Evolutionary conservation across 495 filamentous ascomycete genomes (phyloP).

Genomic region (Cercophora samala): DNA sequence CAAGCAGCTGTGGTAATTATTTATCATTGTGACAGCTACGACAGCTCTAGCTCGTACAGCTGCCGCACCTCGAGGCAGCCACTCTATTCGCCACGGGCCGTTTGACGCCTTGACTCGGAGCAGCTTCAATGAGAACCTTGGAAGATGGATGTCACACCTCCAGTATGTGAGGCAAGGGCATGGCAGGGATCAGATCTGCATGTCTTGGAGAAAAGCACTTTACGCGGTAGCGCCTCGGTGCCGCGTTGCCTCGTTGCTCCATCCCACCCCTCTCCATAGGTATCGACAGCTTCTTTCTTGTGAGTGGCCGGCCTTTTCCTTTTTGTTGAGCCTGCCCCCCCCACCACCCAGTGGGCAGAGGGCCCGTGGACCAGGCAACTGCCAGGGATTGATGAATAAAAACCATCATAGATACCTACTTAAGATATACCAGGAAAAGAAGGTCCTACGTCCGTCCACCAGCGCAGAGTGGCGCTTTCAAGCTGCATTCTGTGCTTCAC

Average conservation of each 20-base stretch:
- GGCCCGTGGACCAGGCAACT: constrained; percentile 25
- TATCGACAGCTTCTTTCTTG: constrained; percentile 19
- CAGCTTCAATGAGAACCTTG: neutral
- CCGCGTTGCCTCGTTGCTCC: constrained; percentile 23
- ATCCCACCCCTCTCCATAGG: constrained; percentile 17
- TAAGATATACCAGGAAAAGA: constrained; percentile 1
- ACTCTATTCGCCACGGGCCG: neutral
- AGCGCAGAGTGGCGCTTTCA: constrained; percentile 12
- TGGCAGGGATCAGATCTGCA: constrained; percentile 28
- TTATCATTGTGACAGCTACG: constrained; percentile 8
- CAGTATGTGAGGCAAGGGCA: constrained; percentile 14
- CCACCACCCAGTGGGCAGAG: constrained; percentile 6
- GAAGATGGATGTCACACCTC: neutral
- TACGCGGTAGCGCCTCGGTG: constrained; percentile 32
- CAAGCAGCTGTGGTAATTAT: no score
- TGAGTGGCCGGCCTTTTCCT: neutral
- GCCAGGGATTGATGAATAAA: constrained; percentile 10
- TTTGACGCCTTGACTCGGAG: constrained; percentile 1
- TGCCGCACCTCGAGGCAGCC: neutral
- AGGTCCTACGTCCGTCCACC: neutral
- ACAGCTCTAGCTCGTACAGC: neutral
- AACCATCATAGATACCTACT: neutral
- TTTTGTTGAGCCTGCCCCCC: constrained; percentile 22
- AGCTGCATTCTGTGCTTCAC: neutral
- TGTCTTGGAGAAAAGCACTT: constrained; percentile 32